Conservation (phyloP, 192 early-diverging fungal species). For the Coemansia sp. region DNA sequence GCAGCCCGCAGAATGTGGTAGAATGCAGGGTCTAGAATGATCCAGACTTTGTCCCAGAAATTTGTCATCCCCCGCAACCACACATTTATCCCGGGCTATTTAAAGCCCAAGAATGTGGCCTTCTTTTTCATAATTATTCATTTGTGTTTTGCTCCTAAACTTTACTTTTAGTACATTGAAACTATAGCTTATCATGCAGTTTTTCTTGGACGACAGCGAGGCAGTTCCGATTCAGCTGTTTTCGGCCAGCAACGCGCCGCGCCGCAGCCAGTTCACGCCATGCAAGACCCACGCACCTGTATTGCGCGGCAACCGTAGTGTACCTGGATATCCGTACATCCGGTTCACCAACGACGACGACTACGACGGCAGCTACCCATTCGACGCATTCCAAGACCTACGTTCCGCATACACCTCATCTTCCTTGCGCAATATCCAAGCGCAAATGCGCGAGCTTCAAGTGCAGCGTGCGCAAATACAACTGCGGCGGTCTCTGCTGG, state of each 20-base stretch:
- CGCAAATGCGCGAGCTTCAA: conserved; percentile 32
- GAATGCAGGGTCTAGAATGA: neutral
- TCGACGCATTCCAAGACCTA: conserved; percentile 50
- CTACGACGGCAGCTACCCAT: conserved; percentile 47
- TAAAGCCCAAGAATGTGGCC: neutral
- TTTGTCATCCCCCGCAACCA: conserved; percentile 1
- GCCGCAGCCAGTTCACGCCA: neutral
- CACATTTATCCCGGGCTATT: neutral
- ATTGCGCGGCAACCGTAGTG: conserved; percentile 11
- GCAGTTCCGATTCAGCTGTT: conserved; percentile 35
- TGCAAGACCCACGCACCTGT: neutral
- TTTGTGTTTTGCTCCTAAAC: conserved; percentile 1
- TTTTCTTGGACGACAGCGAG: conserved; percentile 38
- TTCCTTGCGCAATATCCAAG: conserved; percentile 27
- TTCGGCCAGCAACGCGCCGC: conserved; percentile 37
- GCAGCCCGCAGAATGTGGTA: neutral
- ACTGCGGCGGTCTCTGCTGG: conserved; percentile 26
- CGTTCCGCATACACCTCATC: conserved; percentile 37
- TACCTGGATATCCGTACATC: conserved; percentile 48
- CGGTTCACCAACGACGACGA: conserved; percentile 39
- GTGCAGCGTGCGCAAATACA: conserved; percentile 36
- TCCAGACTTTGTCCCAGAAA: neutral
- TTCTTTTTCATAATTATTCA: neutral
- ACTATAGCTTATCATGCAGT: conserved; percentile 25
- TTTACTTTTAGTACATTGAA: neutral